These are phyloP conservation scores for Ananas comosus DNA, from an alignment of 176 grass and related monocot genomes.

Conservation along the genomic window DNA sequence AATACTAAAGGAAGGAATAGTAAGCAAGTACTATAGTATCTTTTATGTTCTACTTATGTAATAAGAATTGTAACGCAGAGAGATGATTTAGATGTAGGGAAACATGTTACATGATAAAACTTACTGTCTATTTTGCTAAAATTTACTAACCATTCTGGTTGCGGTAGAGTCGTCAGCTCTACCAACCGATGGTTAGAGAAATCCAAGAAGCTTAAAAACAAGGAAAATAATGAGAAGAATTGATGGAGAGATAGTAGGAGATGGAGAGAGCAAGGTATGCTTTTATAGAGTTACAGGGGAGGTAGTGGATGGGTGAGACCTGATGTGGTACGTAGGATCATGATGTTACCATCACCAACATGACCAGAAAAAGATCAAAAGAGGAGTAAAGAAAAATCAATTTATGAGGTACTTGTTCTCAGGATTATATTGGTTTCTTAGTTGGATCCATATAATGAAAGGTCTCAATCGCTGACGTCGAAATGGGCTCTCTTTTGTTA, in stretches of 20 bases:
- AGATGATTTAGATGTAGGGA: not conserved
- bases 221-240: slow-evolving; percentile 10
- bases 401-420: slow-evolving; percentile 33
- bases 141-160: slow-evolving; percentile 33
- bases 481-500: slow-evolving; percentile 13
- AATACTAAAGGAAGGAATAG: not conserved
- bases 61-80: not conserved
- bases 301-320: slow-evolving; percentile 19
- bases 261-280: slow-evolving; percentile 15
- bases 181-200: slow-evolving; percentile 4
- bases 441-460: slow-evolving; percentile 40
- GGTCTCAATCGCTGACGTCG: slow-evolving; percentile 30
- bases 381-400: not conserved
- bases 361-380: not conserved
- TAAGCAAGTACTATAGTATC: not conserved
- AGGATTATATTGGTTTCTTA: slow-evolving; percentile 47
- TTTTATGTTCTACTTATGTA: not conserved
- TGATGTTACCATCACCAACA: not conserved
- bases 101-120: not conserved
- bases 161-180: not conserved
- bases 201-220: slow-evolving; percentile 11
- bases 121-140: not conserved
- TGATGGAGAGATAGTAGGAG: slow-evolving; percentile 1
- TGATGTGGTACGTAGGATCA: slow-evolving; percentile 12
- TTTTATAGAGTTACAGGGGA: slow-evolving; percentile 54